Evolutionary conservation across 2,329 filamentous ascomycete genomes (phyloP), one percentile per base, ranked within the genome.

Genomic region (Hyphodiscus sp.): DNA sequence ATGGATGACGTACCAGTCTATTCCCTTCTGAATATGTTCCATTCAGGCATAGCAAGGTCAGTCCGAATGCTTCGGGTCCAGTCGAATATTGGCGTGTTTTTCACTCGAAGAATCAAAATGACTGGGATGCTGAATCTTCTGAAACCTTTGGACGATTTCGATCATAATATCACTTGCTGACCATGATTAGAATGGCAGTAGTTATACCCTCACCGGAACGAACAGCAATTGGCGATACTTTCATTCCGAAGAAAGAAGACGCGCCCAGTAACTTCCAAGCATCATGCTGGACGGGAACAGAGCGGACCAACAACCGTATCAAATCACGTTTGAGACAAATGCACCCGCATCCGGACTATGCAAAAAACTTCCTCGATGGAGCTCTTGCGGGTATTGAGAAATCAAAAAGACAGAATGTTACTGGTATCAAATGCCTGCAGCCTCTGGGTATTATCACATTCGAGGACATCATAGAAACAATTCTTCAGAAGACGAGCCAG

Each of bases 401-500:
- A 26, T 26, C 23, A 8, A 26, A 26, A 8, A 26, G 23, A 11
- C 53, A 57, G 11, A 48, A 51, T 13, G 19, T 58, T 15, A 18
- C 54, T 13, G 61, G 59, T 16, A 60, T 62, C 26, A 54, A 46
- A 33, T 60, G 45, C n/a, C 58, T 58, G 20, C 50, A 59, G 20
- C 62, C 64, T 30, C 41, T 65, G n/a, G 64, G 64, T 1, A 64
- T 66, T 13, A 42, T 66, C 20, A 65, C 64, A 2, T 64, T 63
- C 44, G 63, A 66, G 33, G 63, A 65, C 46, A 50, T 66, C 41
- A 51, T 66, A 7, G 57, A 62, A 52, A 52, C 54, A 1, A 55
- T 66, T 42, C 52, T 66, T 23, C 61, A 62, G 46, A 65, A 60
- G 33, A 58, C 58, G 13, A 58, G 60, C 29, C 50, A 51, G 26